Conservation (phyloP, 2,329 filamentous ascomycete genomes). For the Hypoxylon sp. region DNA sequence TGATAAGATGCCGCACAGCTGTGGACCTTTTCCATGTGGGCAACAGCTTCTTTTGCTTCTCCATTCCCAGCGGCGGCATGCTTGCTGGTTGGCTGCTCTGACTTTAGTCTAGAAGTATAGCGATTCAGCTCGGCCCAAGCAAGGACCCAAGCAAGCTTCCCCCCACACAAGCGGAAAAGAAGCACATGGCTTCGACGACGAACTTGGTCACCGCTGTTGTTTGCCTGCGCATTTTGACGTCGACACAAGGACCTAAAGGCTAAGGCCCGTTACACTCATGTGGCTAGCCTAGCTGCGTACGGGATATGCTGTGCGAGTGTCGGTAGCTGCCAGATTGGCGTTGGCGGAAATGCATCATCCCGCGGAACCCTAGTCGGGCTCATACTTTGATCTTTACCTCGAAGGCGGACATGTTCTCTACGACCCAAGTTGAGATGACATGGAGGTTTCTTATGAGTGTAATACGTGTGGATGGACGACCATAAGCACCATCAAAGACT, state of each 20-base stretch:
- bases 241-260: conserved; percentile 2
- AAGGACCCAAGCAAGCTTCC: too few relatives aligned
- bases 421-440: neutral
- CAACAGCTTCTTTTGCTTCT: conserved; percentile 28
- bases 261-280: conserved; percentile 3
- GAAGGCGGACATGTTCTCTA: neutral
- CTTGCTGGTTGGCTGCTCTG: conserved; percentile 19
- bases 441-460: neutral
- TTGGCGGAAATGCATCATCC: neutral
- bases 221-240: conserved; percentile 24
- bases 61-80: conserved; percentile 24
- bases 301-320: conserved; percentile 10
- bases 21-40: neutral
- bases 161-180: conserved; percentile 32
- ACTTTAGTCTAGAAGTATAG: conserved; percentile 17
- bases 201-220: conserved; percentile 25
- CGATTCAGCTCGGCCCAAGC: conserved; percentile 31
- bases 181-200: conserved; percentile 23
- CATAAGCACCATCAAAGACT: too few relatives aligned
- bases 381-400: neutral
- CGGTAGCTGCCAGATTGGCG: neutral
- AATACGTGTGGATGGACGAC: too few relatives aligned
- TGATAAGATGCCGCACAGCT: conserved; percentile 35
- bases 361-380: neutral
- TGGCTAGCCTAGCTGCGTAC: conserved; percentile 9